These are phyloP conservation scores for Boletus speciosus DNA, from an alignment of 768 basidiomycete genomes.

Conservation along the genomic window DNA sequence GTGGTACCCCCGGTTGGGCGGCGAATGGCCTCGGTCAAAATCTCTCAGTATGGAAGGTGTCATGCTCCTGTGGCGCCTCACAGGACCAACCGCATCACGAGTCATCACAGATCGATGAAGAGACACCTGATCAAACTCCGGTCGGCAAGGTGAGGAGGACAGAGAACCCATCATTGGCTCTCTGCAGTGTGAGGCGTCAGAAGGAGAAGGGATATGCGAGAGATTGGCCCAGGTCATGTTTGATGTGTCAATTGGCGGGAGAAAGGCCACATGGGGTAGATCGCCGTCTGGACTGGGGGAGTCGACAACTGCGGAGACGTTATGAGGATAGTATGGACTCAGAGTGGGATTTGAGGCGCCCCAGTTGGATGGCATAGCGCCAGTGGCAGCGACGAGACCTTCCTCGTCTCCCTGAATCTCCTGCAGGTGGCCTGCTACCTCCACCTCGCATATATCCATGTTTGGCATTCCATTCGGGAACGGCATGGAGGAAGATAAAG, in stretches of 20 bases:
- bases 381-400: slow-evolving; percentile 42
- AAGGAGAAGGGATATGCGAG: slow-evolving; percentile 12
- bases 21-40: slow-evolving; percentile 48
- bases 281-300: slow-evolving; percentile 17
- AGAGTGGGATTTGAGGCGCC: slow-evolving; percentile 16
- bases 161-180: slow-evolving; percentile 41
- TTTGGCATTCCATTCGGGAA: slow-evolving; percentile 37
- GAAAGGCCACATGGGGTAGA: slow-evolving; percentile 19
- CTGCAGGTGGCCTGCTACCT: slow-evolving; percentile 52
- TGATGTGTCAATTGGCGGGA: slow-evolving; percentile 21
- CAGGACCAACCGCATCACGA: slow-evolving; percentile 49
- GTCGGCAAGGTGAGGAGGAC: slow-evolving; percentile 69
- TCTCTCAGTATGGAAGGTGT: slow-evolving; percentile 61
- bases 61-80: slow-evolving; percentile 71
- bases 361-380: slow-evolving; percentile 17
- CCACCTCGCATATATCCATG: slow-evolving; percentile 57
- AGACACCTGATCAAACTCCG: slow-evolving; percentile 52
- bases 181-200: slow-evolving; percentile 34
- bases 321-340: slow-evolving; percentile 23
- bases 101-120: slow-evolving; percentile 24
- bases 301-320: slow-evolving; percentile 13
- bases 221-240: slow-evolving; percentile 25
- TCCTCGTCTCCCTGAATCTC: slow-evolving; percentile 59
- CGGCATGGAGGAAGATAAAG: slow-evolving; percentile 22
- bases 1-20: slow-evolving; percentile 50